A percentile compares a stretch with the other conserved stretches of the same genome.
Conservation (phyloP, 768 basidiomycete species). For the Russula compacta region DNA sequence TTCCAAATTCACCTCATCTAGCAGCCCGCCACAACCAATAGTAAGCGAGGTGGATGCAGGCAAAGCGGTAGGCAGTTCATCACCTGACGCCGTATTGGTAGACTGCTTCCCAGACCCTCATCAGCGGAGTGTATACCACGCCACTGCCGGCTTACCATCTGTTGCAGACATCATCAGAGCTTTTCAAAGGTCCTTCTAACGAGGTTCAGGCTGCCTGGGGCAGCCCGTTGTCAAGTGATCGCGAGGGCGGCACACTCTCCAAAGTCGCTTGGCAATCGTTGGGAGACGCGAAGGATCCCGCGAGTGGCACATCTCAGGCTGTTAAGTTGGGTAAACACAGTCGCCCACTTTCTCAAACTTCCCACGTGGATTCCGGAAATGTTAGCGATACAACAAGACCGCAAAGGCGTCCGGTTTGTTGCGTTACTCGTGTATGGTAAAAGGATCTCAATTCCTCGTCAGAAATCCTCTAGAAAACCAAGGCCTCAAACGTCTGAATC, state of each 20-base stretch:
- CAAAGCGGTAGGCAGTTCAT: conserved; percentile 17
- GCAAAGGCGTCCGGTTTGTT: conserved; percentile 10
- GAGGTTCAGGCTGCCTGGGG: neutral
- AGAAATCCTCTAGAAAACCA: conserved; percentile 8
- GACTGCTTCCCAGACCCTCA: neutral
- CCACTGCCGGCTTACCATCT: neutral
- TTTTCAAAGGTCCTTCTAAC: neutral
- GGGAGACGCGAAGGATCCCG: neutral
- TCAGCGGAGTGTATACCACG: neutral
- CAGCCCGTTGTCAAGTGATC: neutral
- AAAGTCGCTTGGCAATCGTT: neutral
- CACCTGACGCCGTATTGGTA: neutral
- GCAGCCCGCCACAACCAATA: conserved; percentile 21
- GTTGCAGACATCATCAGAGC: neutral
- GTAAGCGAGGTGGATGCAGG: conserved; percentile 21
- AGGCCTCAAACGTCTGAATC: conserved; percentile 3
- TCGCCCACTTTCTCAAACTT: conserved; percentile 26
- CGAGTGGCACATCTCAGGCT: neutral
- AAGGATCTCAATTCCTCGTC: neutral
- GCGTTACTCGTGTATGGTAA: neutral
- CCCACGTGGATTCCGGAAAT: conserved; percentile 23
- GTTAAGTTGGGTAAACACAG: conserved; percentile 1
- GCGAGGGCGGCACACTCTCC: neutral
- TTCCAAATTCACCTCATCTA: conserved; percentile 23
- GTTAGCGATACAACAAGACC: conserved; percentile 1